Conservation (phyloP, 805 yeast genomes). For the Allodekkera sacchari region DNA sequence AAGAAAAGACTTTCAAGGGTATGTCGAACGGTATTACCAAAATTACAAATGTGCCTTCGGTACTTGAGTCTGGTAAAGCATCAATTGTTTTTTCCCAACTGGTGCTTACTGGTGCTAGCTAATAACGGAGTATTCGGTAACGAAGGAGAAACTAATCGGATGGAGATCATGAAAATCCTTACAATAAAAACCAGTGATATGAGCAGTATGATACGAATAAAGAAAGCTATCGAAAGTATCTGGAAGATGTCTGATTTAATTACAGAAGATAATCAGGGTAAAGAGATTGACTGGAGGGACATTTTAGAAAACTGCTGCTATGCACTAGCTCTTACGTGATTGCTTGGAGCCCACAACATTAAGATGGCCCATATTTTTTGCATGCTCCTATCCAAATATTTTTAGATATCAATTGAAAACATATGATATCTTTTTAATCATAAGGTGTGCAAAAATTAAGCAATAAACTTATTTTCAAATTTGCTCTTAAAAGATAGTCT, state of each 20-base stretch:
- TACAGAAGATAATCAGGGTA: conserved; percentile 5
- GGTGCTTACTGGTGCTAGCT: conserved; percentile 23
- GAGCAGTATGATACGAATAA: conserved; percentile 15
- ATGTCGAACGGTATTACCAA: conserved; percentile 5
- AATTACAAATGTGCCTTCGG: conserved; percentile 7
- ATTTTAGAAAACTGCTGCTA: conserved; percentile 16
- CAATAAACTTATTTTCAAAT: too few species aligned
- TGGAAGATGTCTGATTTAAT: conserved; percentile 23
- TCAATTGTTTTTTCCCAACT: conserved; percentile 21
- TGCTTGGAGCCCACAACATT: too few species aligned
- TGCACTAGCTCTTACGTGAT: conserved; percentile 19
- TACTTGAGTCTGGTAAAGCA: conserved; percentile 7
- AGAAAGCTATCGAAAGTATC: conserved; percentile 18
- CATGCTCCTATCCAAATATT: too few species aligned
- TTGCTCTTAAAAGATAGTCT: too few species aligned
- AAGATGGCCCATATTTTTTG: too few species aligned
- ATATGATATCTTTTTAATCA: too few species aligned
- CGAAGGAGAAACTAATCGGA: conserved; percentile 11
- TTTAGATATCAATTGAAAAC: too few species aligned
- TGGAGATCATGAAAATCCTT: conserved; percentile 13
- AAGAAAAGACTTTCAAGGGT: conserved; percentile 5
- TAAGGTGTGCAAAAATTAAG: too few species aligned
- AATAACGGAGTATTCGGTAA: conserved; percentile 9
- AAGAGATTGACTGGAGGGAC: conserved; percentile 22
- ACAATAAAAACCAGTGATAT: conserved; percentile 22